phyloP scores from a whole-genome alignment of 2,329 filamentous ascomycete species.

The Fragosphaeria purpurea region DNA sequence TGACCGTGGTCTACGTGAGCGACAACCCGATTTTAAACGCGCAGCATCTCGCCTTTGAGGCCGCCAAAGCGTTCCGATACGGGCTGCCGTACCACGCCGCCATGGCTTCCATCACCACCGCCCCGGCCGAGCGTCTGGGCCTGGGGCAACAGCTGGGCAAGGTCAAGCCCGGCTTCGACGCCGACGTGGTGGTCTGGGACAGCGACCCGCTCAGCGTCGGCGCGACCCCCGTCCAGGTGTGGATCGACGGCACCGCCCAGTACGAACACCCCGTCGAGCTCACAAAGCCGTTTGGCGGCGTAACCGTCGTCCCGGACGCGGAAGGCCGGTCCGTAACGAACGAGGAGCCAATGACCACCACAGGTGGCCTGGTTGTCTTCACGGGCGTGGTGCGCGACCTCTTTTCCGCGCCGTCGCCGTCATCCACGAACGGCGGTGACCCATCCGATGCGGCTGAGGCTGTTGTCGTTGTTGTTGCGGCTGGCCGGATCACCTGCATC shows the following conservation, averaged over 20 bases:
- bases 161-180: slow-evolving; percentile 50
- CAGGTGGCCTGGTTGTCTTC: slow-evolving; percentile 36
- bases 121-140: slow-evolving; percentile 47
- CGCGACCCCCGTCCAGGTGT: slow-evolving; percentile 49
- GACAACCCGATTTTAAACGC: slow-evolving; percentile 62
- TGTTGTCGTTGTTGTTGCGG: slow-evolving; percentile 31
- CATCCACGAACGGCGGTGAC: too few relatives aligned
- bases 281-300: slow-evolving; percentile 31
- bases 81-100: slow-evolving; percentile 51
- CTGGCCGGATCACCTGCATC: slow-evolving; percentile 44
- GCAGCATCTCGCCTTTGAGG: slow-evolving; percentile 58
- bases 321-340: slow-evolving; percentile 30
- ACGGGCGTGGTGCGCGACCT: slow-evolving; percentile 43
- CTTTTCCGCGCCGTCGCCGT: slow-evolving; percentile 29
- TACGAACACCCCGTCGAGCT: slow-evolving; percentile 44
- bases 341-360: slow-evolving; percentile 25
- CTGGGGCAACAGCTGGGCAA: slow-evolving; percentile 49
- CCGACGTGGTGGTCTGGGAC: slow-evolving; percentile 53
- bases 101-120: slow-evolving; percentile 46
- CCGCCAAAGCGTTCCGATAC: slow-evolving; percentile 48
- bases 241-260: slow-evolving; percentile 52
- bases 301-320: slow-evolving; percentile 28
- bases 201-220: slow-evolving; percentile 51
- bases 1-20: slow-evolving; percentile 57
- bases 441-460: background rate